Evolutionary conservation across 2,329 filamentous ascomycete genomes (phyloP), one percentile per base, ranked within the genome.

Genomic region (Emmonsiellopsis sp.): DNA sequence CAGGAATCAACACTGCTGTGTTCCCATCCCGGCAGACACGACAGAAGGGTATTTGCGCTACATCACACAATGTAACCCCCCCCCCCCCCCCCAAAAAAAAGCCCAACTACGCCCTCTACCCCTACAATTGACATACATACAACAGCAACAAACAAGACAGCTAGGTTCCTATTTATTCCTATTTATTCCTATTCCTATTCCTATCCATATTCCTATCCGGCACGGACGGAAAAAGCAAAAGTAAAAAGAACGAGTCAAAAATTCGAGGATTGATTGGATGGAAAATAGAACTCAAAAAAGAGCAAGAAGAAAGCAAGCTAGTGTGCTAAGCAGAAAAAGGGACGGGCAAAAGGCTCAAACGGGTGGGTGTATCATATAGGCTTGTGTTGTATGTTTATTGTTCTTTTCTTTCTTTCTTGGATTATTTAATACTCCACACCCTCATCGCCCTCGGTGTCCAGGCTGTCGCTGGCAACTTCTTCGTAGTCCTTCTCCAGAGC

Each of bases 401-500:
- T 15, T 35, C 20, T 20, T 48, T 13, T 47, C 30, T 35, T 30
- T 37, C 32, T 20, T 20, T 26, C 20, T 47, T 35, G 10, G 20
- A 13, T 26, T 52, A 47, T 57, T 60, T 63, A 72, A 59, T 72
- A 71, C 52, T 69, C 67, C 50, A 51, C 61, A 41, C 64, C 66
- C 54, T 68, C 77, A 62, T 85, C 83, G 50, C 74, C 79, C 66
- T 84, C 84, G 46, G 82, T 82, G 13, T 80, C 76, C 62, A 84
- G 76, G 59, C 76, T 74, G 72, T 91, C 87, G 68, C 78, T 81
- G 57, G 86, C 87, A 62, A 91, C 87, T 78, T 91, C 87, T 73
- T 90, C 87, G 69, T 92, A 92, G 65, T 92, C 87, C 77, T 86
- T 88, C 79, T 92, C 88, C 35, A 93, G 78, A 47, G 88, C 88